phyloP scores from a whole-genome alignment of 2,329 filamentous ascomycete genomes.

The Fusarium ramigenum region DNA sequence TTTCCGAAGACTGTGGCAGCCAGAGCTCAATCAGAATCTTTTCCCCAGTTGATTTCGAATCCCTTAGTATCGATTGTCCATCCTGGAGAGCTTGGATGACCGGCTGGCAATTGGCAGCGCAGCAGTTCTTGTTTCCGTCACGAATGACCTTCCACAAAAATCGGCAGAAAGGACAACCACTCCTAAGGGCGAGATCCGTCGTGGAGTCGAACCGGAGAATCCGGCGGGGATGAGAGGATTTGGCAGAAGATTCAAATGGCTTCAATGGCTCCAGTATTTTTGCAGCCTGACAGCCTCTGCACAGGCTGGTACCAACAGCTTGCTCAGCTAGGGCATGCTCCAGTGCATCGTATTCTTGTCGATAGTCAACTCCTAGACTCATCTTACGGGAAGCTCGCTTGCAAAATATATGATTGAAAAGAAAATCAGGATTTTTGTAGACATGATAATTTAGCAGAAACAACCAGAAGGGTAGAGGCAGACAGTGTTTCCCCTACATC shows the following conservation, averaged over 20 bases:
- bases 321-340: background rate
- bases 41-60: too few relatives aligned
- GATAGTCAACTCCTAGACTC: background rate
- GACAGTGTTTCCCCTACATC: background rate
- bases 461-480: background rate
- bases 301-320: background rate
- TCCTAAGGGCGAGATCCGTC: background rate
- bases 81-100: background rate
- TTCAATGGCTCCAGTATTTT: background rate
- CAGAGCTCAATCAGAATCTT: too few relatives aligned
- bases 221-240: rapidly evolving
- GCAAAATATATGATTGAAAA: background rate
- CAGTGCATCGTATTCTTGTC: background rate
- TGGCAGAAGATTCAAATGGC: background rate
- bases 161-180: background rate
- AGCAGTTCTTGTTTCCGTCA: background rate
- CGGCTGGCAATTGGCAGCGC: background rate
- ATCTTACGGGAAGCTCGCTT: background rate
- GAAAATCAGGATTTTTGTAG: background rate
- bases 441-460: rapidly evolving
- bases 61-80: too few relatives aligned
- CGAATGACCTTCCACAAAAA: background rate
- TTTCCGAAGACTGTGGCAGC: too few relatives aligned
- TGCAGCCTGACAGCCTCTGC: background rate
- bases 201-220: background rate